Conservation (phyloP, 2,329 filamentous ascomycete species). For the Hymenoscyphus occultus region DNA sequence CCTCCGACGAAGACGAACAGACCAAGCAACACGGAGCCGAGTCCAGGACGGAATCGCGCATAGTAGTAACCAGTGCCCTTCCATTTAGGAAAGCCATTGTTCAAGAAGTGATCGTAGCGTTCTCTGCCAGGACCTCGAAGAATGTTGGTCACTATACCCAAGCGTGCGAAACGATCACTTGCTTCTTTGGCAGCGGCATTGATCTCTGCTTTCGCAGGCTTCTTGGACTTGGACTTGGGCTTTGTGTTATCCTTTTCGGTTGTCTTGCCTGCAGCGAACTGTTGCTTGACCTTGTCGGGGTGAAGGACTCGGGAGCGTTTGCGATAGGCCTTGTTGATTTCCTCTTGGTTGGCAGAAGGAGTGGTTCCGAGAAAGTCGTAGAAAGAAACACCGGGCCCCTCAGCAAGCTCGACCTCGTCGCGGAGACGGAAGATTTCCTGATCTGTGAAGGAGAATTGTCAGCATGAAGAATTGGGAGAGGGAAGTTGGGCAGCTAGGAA, state of each 20-base stretch:
- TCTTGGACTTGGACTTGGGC: slow-evolving; percentile 59
- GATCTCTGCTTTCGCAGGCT: slow-evolving; percentile 71
- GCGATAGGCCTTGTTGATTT: slow-evolving; percentile 92
- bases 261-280: slow-evolving; percentile 66
- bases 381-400: slow-evolving; percentile 80
- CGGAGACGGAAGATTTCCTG: slow-evolving; percentile 96
- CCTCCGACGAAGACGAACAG: slow-evolving; percentile 82
- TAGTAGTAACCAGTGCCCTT: slow-evolving; percentile 99
- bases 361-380: slow-evolving; percentile 88
- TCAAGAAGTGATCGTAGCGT: slow-evolving; percentile 91
- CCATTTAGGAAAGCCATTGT: slow-evolving; percentile 93
- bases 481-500: slow-evolving; percentile 5
- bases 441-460: slow-evolving; percentile 52
- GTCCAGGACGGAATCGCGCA: slow-evolving; percentile 82
- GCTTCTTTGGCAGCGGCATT: slow-evolving; percentile 77
- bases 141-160: slow-evolving; percentile 82
- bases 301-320: slow-evolving; percentile 81
- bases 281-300: slow-evolving; percentile 91
- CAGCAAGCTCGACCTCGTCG: slow-evolving; percentile 75
- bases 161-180: slow-evolving; percentile 75
- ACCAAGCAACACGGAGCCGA: slow-evolving; percentile 79
- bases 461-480: slow-evolving; percentile 25
- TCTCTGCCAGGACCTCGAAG: slow-evolving; percentile 76
- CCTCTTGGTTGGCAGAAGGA: slow-evolving; percentile 72
- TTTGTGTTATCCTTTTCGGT: slow-evolving; percentile 49